Evolutionary conservation across 2,329 filamentous ascomycete species (phyloP).

Genomic region (Ophiostoma sp.): DNA sequence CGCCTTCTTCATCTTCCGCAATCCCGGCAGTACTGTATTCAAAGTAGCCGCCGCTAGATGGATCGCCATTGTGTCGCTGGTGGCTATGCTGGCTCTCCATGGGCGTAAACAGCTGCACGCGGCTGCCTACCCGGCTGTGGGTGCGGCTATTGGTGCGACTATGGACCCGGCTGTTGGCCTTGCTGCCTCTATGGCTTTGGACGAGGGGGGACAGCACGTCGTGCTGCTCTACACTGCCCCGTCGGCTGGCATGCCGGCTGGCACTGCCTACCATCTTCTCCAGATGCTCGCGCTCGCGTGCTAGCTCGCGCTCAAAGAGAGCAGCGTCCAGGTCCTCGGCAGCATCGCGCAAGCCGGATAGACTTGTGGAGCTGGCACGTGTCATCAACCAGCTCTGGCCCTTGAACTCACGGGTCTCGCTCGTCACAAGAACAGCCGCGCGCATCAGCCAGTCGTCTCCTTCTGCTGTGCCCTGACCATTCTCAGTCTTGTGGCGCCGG

Average conservation of each 20-base stretch:
- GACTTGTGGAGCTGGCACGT: constrained; percentile 58
- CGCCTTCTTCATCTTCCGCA: constrained; percentile 37
- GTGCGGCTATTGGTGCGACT: constrained; percentile 44
- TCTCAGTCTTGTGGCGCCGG: constrained; percentile 27
- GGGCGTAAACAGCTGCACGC: constrained; percentile 43
- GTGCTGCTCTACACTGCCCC: constrained; percentile 31
- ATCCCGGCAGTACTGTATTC: constrained; percentile 8
- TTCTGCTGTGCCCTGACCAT: constrained; percentile 20
- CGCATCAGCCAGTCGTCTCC: constrained; percentile 58
- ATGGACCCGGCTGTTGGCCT: constrained; percentile 41
- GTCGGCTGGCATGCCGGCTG: constrained; percentile 35
- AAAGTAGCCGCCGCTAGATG: constrained; percentile 17
- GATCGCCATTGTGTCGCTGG: neutral
- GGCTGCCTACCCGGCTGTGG: constrained; percentile 44
- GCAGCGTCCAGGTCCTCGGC: constrained; percentile 41
- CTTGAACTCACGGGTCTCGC: constrained; percentile 60
- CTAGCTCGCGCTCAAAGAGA: constrained; percentile 47
- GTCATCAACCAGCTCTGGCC: constrained; percentile 65
- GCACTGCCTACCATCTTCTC: constrained; percentile 30
- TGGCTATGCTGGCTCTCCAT: constrained; percentile 33
- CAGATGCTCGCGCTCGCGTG: constrained; percentile 45
- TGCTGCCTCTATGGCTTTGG: constrained; percentile 33
- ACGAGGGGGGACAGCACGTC: constrained; percentile 33
- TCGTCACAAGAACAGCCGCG: constrained; percentile 56
- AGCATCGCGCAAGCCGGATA: constrained; percentile 46